Percentiles rank a stretch among this genome's conserved stretches.
These are phyloP conservation scores for Naganishia liquefaciens DNA, from an alignment of 1,284 basidiomycete species.

Conservation along the genomic window DNA sequence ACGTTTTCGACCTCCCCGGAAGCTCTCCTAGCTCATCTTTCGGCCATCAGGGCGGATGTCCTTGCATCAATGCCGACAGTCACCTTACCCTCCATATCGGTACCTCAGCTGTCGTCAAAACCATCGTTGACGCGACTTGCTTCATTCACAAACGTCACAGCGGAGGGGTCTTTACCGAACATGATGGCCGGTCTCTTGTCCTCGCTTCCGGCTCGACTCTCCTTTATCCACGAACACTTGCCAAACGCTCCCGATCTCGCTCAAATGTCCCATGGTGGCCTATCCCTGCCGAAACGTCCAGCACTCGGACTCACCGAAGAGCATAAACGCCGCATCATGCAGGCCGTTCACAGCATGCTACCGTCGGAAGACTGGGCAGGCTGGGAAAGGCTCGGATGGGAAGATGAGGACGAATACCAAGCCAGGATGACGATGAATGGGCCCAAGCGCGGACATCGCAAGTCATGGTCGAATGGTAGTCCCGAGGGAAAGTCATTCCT, in stretches of 20 bases:
- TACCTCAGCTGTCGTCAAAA: constrained; percentile 27
- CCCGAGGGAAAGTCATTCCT: constrained; percentile 34
- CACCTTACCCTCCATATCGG: constrained; percentile 33
- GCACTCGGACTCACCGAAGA: constrained; percentile 40
- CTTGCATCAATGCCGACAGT: constrained; percentile 41
- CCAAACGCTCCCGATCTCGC: constrained; percentile 13
- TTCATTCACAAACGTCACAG: constrained; percentile 5
- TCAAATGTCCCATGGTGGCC: constrained; percentile 8
- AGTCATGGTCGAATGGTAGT: constrained; percentile 16
- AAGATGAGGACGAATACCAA: constrained; percentile 39
- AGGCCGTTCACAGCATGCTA: constrained; percentile 46
- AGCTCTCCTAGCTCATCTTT: constrained; percentile 42
- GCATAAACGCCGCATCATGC: constrained; percentile 42
- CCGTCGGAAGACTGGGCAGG: constrained; percentile 54
- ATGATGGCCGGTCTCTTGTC: constrained; percentile 43
- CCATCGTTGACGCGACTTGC: constrained; percentile 21
- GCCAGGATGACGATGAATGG: constrained; percentile 39
- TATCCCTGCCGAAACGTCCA: constrained; percentile 17
- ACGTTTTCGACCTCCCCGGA: constrained; percentile 29
- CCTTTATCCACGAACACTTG: constrained; percentile 41
- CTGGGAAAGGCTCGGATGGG: constrained; percentile 54
- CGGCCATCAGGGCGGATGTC: constrained; percentile 48
- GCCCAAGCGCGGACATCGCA: constrained; percentile 23
- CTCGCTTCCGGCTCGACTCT: constrained; percentile 44
- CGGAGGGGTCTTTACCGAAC: constrained; percentile 13